Percentiles rank a stretch among this genome's conserved stretches.
Evolutionary conservation across 495 filamentous ascomycete species (phyloP).

Genomic region (Glarea lozoyensis): DNA sequence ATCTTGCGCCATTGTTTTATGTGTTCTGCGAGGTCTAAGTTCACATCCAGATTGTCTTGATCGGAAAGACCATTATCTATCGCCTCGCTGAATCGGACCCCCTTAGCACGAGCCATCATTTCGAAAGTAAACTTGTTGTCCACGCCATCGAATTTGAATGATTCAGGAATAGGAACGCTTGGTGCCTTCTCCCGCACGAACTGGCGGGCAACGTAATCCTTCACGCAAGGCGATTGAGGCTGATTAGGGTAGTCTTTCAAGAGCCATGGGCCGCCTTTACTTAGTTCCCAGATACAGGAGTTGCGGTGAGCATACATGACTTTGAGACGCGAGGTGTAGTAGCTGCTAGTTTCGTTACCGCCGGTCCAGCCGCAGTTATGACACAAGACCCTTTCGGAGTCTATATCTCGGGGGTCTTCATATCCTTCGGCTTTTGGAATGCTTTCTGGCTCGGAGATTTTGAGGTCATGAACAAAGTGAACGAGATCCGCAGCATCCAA

Average conservation of each 20-base stretch:
- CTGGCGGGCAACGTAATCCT: neutral
- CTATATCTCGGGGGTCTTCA: too few relatives aligned
- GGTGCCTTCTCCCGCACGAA: neutral
- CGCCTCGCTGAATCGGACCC: neutral
- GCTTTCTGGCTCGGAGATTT: too few relatives aligned
- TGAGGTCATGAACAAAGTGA: neutral
- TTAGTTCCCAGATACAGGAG: neutral
- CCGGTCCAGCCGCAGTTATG: conserved; percentile 1
- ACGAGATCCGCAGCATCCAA: neutral
- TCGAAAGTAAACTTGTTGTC: neutral
- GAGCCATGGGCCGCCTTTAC: neutral
- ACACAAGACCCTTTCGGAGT: too few relatives aligned
- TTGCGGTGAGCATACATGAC: neutral
- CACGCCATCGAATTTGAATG: neutral
- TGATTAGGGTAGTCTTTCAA: neutral
- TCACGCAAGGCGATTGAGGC: neutral
- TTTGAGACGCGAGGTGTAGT: conserved; percentile 1
- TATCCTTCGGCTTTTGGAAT: too few relatives aligned
- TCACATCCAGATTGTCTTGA: neutral
- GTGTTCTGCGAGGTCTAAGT: neutral
- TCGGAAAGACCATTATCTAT: neutral
- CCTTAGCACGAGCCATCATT: neutral
- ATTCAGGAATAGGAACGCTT: neutral
- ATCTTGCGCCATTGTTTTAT: conserved; percentile 1
- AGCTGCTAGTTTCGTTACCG: neutral